These are phyloP conservation scores for Cicer yamashitae DNA, from an alignment of 306 rosid genomes.

Conservation along the genomic window DNA sequence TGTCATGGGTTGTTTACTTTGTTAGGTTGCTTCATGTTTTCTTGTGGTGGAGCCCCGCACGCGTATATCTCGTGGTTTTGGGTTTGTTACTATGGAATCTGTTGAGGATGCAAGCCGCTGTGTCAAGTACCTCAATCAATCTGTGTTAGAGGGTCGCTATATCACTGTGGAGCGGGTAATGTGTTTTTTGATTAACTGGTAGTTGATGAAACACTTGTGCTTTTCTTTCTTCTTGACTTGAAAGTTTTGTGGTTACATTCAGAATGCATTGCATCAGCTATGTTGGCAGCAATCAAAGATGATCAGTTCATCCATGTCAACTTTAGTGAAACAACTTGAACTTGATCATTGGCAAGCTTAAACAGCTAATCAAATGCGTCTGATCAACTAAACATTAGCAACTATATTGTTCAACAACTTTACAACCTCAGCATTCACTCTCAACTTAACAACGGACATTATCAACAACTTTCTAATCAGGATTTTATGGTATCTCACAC, in stretches of 20 bases:
- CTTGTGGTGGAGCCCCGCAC: constrained; percentile 97
- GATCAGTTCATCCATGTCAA: constrained; percentile 95
- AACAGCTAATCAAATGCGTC: constrained; percentile 93
- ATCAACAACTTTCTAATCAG: constrained; percentile 93
- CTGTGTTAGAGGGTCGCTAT: constrained; percentile 91
- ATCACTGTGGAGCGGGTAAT: constrained; percentile 95
- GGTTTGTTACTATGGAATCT: constrained; percentile 83
- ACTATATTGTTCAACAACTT: constrained; percentile 94
- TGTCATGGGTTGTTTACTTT: neutral
- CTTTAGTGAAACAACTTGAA: constrained; percentile 96
- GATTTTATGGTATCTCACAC: constrained; percentile 88
- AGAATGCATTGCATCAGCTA: constrained; percentile 93
- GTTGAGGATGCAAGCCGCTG: constrained; percentile 88
- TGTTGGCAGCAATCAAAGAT: constrained; percentile 99
- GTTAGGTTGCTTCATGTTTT: constrained; percentile 94
- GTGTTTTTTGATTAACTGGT: constrained; percentile 40
- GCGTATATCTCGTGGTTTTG: constrained; percentile 93
- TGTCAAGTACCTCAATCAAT: constrained; percentile 91
- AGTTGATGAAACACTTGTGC: constrained; percentile 40
- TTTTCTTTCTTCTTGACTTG: constrained; percentile 71
- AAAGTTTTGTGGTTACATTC: constrained; percentile 96
- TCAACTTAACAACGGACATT: constrained; percentile 98
- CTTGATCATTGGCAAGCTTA: constrained; percentile 96
- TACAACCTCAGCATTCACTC: constrained; percentile 96
- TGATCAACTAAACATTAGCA: constrained; percentile 98